Base-by-base conservation (phyloP, 2,329 filamentous ascomycete genomes). In the Neonectria magnoliae region DNA sequence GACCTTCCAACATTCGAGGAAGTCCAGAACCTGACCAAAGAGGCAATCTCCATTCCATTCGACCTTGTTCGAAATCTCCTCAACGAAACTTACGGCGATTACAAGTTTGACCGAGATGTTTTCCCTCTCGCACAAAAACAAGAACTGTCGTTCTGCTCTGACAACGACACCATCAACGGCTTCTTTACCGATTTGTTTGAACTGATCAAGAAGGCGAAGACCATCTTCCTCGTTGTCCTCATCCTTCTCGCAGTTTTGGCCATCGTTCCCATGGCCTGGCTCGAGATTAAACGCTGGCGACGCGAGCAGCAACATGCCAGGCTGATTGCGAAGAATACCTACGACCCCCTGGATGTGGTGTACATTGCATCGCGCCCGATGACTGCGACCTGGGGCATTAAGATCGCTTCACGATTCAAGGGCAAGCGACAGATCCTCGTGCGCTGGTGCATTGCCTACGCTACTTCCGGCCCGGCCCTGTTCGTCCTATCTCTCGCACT, bases 111-210 rank as follows among this genome's bases (percentile, higher is more conserved):
- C 76, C 85, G 89, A 16, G 87, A 88, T 13, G 80, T 91, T 10
- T 95, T 99, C 72, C 93, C 94, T 0, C 86, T 97, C 3, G 94
- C 96, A 1, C 82, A 90, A 71, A 97, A 97, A 81, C 87, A 97
- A 78, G 82, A 89, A 41, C 84, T 99, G 57, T 90, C 87, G 1
- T 98, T 99, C 81, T 99, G 96, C 82, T 93, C 93, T 45, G 89
- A 93, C 76, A 93, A 96, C 80, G 87, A 93, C 69, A 89, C 87
- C 33, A 91, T 99, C 78, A 89, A 90, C 75, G 84, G 90, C 68
- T 98, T 98, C 83, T 99, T 99, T 78, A 82, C 90, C 61, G 84
- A 84, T 13, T 83, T 98, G 1, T 88, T 88, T 55, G 80, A 87
- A 27, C 83, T 93, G 48, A 87, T 91, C n/a, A 81, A 85, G 58